Percentiles rank a stretch among this genome's conserved stretches.
phyloP scores from a whole-genome alignment of 805 yeast species.

The Pachysolen tannophilus region DNA sequence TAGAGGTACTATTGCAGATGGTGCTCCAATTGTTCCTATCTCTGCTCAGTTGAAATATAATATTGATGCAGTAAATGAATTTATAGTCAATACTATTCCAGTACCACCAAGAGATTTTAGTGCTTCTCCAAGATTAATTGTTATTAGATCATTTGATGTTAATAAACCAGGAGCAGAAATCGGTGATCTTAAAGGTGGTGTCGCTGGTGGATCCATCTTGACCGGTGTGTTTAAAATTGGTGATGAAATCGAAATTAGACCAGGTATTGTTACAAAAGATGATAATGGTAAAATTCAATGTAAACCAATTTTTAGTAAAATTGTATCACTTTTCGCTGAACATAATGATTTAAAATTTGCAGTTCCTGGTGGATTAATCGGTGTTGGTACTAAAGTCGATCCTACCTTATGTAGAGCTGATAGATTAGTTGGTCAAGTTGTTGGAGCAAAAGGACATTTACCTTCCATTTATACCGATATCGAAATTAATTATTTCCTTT shows the following conservation, averaged over 20 bases:
- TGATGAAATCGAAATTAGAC: slow-evolving; percentile 97
- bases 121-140: slow-evolving; percentile 91
- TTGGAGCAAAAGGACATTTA: slow-evolving; percentile 93
- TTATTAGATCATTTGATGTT: slow-evolving; percentile 96
- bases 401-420: slow-evolving; percentile 99
- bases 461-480: slow-evolving; percentile 96
- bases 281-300: slow-evolving; percentile 84
- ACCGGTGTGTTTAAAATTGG: slow-evolving; percentile 96
- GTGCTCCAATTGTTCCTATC: slow-evolving; percentile 98
- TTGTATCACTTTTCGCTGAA: slow-evolving; percentile 93
- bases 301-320: slow-evolving; percentile 90
- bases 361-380: slow-evolving; percentile 99
- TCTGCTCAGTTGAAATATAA: slow-evolving; percentile 98
- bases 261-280: slow-evolving; percentile 97
- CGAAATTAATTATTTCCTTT: slow-evolving; percentile 92
- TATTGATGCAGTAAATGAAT: slow-evolving; percentile 97
- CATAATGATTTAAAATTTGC: slow-evolving; percentile 97
- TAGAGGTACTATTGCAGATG: slow-evolving; percentile 97
- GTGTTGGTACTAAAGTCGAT: slow-evolving; percentile 98
- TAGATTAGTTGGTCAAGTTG: slow-evolving; percentile 98
- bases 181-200: slow-evolving; percentile 97
- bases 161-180: slow-evolving; percentile 98
- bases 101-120: slow-evolving; percentile 93
- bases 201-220: slow-evolving; percentile 98
- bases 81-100: slow-evolving; percentile 90